Conservation (phyloP, 176 grass and related monocot genomes). For the Miscanthus lutarioriparius region DNA sequence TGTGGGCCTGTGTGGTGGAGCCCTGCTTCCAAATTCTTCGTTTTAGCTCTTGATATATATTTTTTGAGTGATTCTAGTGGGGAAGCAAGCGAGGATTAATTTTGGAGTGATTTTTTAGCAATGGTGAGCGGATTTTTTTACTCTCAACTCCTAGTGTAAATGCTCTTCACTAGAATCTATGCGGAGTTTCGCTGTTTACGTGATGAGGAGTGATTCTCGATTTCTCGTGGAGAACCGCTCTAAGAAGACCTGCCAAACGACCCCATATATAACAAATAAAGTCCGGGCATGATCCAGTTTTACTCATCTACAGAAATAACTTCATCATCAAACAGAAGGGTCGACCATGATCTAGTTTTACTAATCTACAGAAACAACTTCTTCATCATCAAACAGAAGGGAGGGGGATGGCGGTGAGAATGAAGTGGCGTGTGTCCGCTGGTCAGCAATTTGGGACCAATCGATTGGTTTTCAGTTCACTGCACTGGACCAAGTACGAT, state of each 20-base stretch:
- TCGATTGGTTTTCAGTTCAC: not conserved
- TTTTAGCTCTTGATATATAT: not conserved
- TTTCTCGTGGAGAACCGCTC: not conserved
- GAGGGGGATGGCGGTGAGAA: not conserved
- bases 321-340: not conserved
- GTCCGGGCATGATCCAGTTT: not conserved
- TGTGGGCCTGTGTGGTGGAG: not conserved
- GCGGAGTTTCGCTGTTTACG: not conserved
- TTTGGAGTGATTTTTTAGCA: not conserved
- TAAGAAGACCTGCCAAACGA: no score
- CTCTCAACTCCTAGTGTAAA: not conserved
- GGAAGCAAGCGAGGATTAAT: not conserved
- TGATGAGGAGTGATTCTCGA: not conserved
- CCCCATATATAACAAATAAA: not conserved
- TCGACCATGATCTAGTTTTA: not conserved
- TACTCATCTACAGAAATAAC: not conserved
- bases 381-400: not conserved
- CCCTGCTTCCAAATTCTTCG: not conserved
- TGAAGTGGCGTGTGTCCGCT: not conserved
- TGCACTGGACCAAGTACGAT: not conserved
- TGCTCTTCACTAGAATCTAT: not conserved
- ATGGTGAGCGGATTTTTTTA: not conserved
- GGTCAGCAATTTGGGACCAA: not conserved
- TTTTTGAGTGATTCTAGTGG: not conserved
- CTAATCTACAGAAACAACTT: not conserved